phyloP scores from a whole-genome alignment of 1,139 yeast species.

The Zygosaccharomyces sapae region DNA sequence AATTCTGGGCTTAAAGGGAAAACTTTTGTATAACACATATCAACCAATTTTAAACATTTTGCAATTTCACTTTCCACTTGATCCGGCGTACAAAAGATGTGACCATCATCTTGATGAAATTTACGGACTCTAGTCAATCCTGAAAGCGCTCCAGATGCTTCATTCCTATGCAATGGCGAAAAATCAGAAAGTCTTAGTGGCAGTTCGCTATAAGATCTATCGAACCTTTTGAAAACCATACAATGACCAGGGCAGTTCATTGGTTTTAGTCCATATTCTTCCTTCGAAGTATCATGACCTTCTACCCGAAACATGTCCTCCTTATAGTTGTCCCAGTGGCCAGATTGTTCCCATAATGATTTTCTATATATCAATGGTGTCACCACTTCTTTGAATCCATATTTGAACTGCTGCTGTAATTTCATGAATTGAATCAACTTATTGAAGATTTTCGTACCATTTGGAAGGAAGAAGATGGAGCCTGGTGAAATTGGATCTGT shows the following conservation, averaged over 20 bases:
- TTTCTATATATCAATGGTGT: conserved; percentile 88
- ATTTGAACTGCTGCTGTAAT: conserved; percentile 65
- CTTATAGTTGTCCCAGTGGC: conserved; percentile 94
- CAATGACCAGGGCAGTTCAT: conserved; percentile 99
- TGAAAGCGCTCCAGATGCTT: conserved; percentile 87
- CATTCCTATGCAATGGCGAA: conserved; percentile 92
- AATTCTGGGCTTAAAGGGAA: conserved; percentile 54
- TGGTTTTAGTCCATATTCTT: conserved; percentile 82
- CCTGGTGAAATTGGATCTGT: conserved; percentile 84
- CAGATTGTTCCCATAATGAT: conserved; percentile 83
- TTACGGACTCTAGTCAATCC: conserved; percentile 94
- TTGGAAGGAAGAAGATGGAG: conserved; percentile 81
- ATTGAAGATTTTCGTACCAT: conserved; percentile 84
- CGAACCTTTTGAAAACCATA: conserved; percentile 73
- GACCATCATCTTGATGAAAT: conserved; percentile 98
- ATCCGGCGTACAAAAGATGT: conserved; percentile 79
- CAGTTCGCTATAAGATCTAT: conserved; percentile 81
- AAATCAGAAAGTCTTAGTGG: conserved; percentile 91
- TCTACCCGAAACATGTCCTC: conserved; percentile 88
- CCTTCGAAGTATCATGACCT: conserved; percentile 43
- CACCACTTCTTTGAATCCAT: conserved; percentile 88
- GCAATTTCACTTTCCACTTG: conserved; percentile 79
- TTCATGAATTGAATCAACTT: conserved; percentile 77
- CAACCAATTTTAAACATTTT: conserved; percentile 69
- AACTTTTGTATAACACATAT: conserved; percentile 63